Conservation (phyloP, 768 basidiomycete genomes). For the Roridomyces roridus region DNA sequence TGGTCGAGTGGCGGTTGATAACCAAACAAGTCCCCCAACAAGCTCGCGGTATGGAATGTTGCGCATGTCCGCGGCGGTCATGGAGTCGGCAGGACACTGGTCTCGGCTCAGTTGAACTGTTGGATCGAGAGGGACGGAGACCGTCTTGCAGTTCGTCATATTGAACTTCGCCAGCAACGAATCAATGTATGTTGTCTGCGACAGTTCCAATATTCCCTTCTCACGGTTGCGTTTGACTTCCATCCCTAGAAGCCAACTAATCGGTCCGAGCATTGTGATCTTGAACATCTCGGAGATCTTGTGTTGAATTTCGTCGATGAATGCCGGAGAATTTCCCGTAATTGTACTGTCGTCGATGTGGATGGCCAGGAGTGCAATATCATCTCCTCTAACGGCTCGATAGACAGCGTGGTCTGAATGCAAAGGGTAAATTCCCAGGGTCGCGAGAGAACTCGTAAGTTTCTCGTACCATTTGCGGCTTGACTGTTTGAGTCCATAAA, state of each 20-base stretch:
- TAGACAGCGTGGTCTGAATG: constrained; percentile 22
- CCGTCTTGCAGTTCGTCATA: constrained; percentile 4
- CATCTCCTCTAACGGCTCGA: constrained; percentile 1
- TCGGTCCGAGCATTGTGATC: constrained; percentile 35
- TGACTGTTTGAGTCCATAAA: too few relatives aligned
- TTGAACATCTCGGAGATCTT: too few relatives aligned
- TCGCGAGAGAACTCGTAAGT: constrained; percentile 24
- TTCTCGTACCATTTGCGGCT: constrained; percentile 35
- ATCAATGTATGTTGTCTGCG: constrained; percentile 35
- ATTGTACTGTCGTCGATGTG: constrained; percentile 43
- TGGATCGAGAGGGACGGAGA: constrained; percentile 11
- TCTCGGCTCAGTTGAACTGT: neutral
- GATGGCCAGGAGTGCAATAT: constrained; percentile 19
- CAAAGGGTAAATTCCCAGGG: neutral
- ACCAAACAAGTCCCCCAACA: constrained; percentile 5
- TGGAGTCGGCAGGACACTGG: constrained; percentile 14
- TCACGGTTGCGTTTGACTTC: too few relatives aligned
- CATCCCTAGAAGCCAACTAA: constrained; percentile 38
- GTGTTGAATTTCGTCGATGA: too few relatives aligned
- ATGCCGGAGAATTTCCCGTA: constrained; percentile 24
- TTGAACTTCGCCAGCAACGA: constrained; percentile 30
- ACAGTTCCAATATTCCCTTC: constrained; percentile 36
- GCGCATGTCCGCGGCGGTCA: neutral
- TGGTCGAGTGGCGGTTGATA: constrained; percentile 3
- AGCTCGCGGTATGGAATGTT: too few relatives aligned